Evolutionary conservation across 768 basidiomycete genomes (phyloP).

Genomic region (Neoboletus subvelutipes): DNA sequence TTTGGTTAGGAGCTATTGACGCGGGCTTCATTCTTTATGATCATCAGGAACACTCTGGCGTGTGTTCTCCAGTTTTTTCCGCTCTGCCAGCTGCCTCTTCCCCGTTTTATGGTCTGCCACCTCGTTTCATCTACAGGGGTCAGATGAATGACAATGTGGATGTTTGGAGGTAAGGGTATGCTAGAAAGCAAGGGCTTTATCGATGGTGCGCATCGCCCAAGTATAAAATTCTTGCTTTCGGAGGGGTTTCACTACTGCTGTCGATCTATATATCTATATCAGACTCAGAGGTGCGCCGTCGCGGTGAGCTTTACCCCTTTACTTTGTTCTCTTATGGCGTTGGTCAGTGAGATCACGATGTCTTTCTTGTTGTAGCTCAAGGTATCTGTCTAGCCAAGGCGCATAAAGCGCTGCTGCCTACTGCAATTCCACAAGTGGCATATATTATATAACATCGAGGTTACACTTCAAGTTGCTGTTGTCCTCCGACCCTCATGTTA

Average conservation of each 20-base stretch:
- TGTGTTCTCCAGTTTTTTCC: neutral
- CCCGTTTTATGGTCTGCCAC: neutral
- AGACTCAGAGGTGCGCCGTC: neutral
- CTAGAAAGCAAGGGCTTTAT: neutral
- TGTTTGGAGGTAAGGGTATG: neutral
- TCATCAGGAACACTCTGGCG: neutral
- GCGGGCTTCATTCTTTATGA: neutral
- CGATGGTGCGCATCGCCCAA: neutral
- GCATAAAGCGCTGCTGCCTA: neutral
- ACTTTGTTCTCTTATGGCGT: neutral
- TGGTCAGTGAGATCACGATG: neutral
- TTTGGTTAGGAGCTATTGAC: neutral
- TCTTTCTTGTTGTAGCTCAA: neutral
- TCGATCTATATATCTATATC: too few species aligned
- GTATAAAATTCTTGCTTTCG: neutral
- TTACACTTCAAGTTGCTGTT: neutral
- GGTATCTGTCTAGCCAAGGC: neutral
- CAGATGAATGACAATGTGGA: neutral
- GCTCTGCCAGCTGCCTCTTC: neutral
- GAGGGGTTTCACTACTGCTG: neutral
- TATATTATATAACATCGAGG: neutral
- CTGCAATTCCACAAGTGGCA: neutral
- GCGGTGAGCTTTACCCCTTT: neutral
- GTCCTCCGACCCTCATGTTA: neutral
- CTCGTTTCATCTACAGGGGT: neutral